These are phyloP conservation scores for Acmispon strigosus DNA, from an alignment of 306 rosid genomes.

Conservation along the genomic window DNA sequence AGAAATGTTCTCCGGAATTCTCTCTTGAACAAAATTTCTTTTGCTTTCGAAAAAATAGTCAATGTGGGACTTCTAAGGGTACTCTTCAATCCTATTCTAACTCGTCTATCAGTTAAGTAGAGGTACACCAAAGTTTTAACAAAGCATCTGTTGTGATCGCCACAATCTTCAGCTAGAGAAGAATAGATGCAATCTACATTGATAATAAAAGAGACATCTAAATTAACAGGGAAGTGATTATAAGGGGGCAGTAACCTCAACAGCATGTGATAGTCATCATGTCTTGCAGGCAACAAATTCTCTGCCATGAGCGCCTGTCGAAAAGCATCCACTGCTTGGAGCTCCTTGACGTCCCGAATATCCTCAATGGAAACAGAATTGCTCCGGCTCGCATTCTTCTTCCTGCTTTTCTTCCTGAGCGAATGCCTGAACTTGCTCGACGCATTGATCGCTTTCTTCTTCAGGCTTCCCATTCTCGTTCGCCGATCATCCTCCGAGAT, in stretches of 20 bases:
- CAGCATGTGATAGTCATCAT: conserved; percentile 76
- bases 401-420: conserved; percentile 62
- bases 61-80: no score
- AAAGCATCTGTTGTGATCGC: neutral
- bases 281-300: conserved; percentile 58
- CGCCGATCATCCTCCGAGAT: conserved; percentile 72
- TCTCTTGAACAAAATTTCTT: no score
- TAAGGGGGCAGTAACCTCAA: conserved; percentile 45
- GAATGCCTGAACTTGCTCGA: conserved; percentile 82
- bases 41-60: no score
- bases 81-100: no score
- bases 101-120: neutral
- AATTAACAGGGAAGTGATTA: neutral
- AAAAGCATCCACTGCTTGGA: conserved; percentile 65
- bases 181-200: neutral
- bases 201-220: neutral
- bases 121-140: neutral
- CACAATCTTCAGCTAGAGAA: neutral
- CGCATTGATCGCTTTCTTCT: conserved; percentile 77
- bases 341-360: conserved; percentile 74
- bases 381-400: conserved; percentile 25
- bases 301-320: conserved; percentile 63
- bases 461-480: conserved; percentile 62
- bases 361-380: conserved; percentile 76
- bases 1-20: no score